Evolutionary conservation across 257 asterid genomes (phyloP).

Genomic region (Petunia axillaris): DNA sequence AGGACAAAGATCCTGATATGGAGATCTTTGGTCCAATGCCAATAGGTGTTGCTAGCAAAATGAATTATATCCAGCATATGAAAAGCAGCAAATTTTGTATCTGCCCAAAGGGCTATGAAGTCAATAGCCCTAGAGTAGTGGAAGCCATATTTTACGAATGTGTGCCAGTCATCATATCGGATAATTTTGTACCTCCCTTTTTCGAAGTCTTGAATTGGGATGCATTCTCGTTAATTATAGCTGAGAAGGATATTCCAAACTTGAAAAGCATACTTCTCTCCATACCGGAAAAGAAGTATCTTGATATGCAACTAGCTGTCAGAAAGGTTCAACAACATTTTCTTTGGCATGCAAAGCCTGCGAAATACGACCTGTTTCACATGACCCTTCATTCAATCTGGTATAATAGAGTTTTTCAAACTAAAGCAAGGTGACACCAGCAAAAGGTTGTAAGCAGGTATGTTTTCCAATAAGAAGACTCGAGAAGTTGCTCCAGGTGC

Average conservation of each 20-base stretch:
- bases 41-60: conserved; percentile 78
- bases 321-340: conserved; percentile 75
- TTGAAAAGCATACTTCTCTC: conserved; percentile 64
- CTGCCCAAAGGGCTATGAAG: conserved; percentile 91
- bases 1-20: conserved; percentile 68
- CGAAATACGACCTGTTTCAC: conserved; percentile 81
- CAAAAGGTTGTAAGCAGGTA: not conserved
- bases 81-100: conserved; percentile 86
- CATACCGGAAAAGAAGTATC: conserved; percentile 60
- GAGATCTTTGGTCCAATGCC: conserved; percentile 82
- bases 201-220: conserved; percentile 86
- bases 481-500: not conserved
- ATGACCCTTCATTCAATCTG: conserved; percentile 95
- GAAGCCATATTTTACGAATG: conserved; percentile 91
- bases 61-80: conserved; percentile 82
- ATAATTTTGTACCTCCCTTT: conserved; percentile 89
- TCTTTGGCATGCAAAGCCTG: conserved; percentile 82
- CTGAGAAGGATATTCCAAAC: conserved; percentile 70
- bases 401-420: conserved; percentile 83
- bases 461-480: not conserved
- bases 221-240: conserved; percentile 61
- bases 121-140: conserved; percentile 89
- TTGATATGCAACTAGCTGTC: conserved; percentile 69
- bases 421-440: conserved; percentile 53
- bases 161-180: conserved; percentile 83